phyloP scores from a whole-genome alignment of 2,329 filamentous ascomycete species.

The Boeremia lycopersici region DNA sequence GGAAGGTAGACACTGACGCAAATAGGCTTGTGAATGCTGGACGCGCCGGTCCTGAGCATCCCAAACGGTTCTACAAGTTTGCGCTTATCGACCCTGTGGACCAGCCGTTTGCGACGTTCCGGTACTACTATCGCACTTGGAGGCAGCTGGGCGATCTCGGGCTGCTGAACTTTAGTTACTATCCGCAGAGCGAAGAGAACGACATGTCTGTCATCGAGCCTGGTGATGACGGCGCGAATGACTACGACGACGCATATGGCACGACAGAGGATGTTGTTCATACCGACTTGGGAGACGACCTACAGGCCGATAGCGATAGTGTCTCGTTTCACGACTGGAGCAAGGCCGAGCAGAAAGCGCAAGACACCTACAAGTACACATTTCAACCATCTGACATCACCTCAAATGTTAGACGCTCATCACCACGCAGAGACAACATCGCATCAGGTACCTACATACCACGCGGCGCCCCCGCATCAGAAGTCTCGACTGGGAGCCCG shows the following conservation, averaged over 20 bases:
- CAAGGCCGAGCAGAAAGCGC: background rate
- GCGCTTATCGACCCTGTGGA: slow-evolving; percentile 57
- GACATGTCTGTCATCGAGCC: slow-evolving; percentile 39
- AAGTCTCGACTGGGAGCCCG: background rate
- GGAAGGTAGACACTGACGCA: background rate
- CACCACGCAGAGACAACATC: background rate
- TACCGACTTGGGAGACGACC: background rate
- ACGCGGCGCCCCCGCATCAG: slow-evolving; percentile 14
- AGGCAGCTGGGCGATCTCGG: slow-evolving; percentile 35
- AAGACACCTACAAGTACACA: background rate
- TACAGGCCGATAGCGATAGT: background rate
- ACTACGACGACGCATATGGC: background rate
- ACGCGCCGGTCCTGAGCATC: slow-evolving; percentile 46
- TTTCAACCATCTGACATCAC: background rate
- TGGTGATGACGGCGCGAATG: background rate
- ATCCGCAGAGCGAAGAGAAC: slow-evolving; percentile 23
- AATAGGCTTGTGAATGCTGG: slow-evolving; percentile 48
- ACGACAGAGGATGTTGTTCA: background rate
- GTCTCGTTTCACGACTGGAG: background rate
- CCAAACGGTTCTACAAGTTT: slow-evolving; percentile 56
- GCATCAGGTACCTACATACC: slow-evolving; percentile 19
- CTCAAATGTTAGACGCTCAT: background rate
- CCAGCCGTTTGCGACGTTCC: slow-evolving; percentile 55
- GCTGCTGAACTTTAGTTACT: slow-evolving; percentile 22
- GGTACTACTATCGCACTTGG: slow-evolving; percentile 47